phyloP scores from a whole-genome alignment of 2,329 filamentous ascomycete species.

The Hymenotorrendiella dingleyae region DNA sequence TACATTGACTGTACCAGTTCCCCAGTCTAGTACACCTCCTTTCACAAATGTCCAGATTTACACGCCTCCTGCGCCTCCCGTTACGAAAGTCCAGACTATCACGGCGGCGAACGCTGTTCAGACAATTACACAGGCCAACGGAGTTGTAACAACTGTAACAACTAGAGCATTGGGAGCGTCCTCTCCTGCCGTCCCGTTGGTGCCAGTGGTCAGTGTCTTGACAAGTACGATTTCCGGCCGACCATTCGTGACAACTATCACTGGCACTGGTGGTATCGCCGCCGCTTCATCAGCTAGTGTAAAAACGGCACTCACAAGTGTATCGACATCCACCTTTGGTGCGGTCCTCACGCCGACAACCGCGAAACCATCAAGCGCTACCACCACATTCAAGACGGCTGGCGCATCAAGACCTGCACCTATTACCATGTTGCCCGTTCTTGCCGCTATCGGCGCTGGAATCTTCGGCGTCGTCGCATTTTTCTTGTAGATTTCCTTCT shows the following conservation, averaged over 20 bases:
- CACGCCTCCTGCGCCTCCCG: slow-evolving; percentile 5
- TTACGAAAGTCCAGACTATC: not conserved
- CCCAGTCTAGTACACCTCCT: not conserved
- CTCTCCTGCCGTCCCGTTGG: too few relatives aligned
- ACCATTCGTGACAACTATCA: too few relatives aligned
- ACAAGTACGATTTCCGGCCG: too few relatives aligned
- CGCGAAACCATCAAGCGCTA: not conserved
- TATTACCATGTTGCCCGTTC: not conserved
- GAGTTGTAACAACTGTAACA: too few relatives aligned
- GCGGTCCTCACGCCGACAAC: not conserved
- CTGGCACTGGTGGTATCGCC: not conserved
- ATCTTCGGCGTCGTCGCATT: slow-evolving; percentile 1
- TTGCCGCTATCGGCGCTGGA: slow-evolving; percentile 2
- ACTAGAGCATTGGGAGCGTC: too few relatives aligned
- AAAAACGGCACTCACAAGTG: not conserved
- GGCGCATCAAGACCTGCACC: slow-evolving; percentile 1
- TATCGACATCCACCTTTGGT: not conserved
- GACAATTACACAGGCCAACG: too few relatives aligned
- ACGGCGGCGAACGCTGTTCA: too few relatives aligned
- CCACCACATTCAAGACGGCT: slow-evolving; percentile 2
- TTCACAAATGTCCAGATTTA: slow-evolving; percentile 1
- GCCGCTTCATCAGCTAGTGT: slow-evolving; percentile 4
- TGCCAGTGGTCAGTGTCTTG: too few relatives aligned
- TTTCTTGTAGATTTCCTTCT: slow-evolving; percentile 1
- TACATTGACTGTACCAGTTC: slow-evolving; percentile 1